A percentile compares a stretch with the other conserved stretches of the same genome.
Evolutionary conservation across 768 basidiomycete genomes (phyloP).

Genomic region (Nidularia pulvinata): DNA sequence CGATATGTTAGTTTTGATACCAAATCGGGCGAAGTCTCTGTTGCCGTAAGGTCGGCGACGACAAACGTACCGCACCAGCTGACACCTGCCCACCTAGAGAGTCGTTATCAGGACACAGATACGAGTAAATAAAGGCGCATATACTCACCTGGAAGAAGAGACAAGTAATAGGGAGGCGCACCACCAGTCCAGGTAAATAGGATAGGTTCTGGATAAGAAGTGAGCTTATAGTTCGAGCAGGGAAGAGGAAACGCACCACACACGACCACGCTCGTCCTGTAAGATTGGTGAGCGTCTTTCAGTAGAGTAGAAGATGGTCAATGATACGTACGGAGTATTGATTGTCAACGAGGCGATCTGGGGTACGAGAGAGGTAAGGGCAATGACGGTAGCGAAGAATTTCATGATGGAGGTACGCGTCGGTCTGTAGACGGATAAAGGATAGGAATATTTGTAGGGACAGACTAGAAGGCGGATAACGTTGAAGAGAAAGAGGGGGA

Average conservation of each 20-base stretch:
- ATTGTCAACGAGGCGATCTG: constrained; percentile 45
- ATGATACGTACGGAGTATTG: constrained; percentile 60
- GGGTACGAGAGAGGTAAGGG: constrained; percentile 35
- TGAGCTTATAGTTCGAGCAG: not conserved
- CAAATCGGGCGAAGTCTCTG: constrained; percentile 5
- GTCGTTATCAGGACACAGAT: not conserved
- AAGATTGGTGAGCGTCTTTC: not conserved
- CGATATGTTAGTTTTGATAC: constrained; percentile 11
- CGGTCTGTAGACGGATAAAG: constrained; percentile 5
- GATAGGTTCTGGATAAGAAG: constrained; percentile 51
- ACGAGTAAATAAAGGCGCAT: not conserved
- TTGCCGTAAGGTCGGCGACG: constrained; percentile 2
- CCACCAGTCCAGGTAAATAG: constrained; percentile 55
- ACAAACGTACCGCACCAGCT: constrained; percentile 46
- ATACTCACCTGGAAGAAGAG: constrained; percentile 58
- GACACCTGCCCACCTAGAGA: constrained; percentile 48
- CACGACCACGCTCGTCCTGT: constrained; percentile 26
- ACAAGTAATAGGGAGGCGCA: constrained; percentile 53
- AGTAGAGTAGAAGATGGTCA: constrained; percentile 8
- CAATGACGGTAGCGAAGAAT: constrained; percentile 27
- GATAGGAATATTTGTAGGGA: not conserved
- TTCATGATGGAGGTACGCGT: constrained; percentile 26
- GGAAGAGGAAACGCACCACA: constrained; percentile 46
- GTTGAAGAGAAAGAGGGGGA: not conserved
- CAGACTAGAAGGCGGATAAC: not conserved